Conservation (phyloP, 345 rosid genomes). For the Litchi chinensis region DNA sequence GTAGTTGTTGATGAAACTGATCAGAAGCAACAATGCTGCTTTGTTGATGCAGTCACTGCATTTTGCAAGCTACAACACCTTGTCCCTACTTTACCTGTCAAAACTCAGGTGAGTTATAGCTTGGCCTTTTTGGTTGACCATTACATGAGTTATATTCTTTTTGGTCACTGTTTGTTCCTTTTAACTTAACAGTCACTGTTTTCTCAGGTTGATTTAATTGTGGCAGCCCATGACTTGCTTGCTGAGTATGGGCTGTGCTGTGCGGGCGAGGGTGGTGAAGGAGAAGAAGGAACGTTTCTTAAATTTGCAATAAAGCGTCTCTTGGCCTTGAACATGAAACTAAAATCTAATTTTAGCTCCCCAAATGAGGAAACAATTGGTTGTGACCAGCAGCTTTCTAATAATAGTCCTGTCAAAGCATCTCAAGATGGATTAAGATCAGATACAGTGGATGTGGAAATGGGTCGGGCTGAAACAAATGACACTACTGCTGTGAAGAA, state of each 20-base stretch:
- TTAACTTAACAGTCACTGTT: constrained; percentile 17
- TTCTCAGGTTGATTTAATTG: constrained; percentile 79
- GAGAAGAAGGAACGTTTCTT: constrained; percentile 92
- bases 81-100: constrained; percentile 52
- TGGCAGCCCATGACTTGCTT: constrained; percentile 84
- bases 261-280: constrained; percentile 69
- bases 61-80: constrained; percentile 96
- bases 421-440: constrained; percentile 40
- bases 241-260: constrained; percentile 96
- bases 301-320: constrained; percentile 95
- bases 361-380: constrained; percentile 46
- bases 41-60: constrained; percentile 78
- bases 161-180: constrained; percentile 8
- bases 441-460: constrained; percentile 37
- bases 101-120: constrained; percentile 66
- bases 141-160: constrained; percentile 12
- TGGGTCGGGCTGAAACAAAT: constrained; percentile 36
- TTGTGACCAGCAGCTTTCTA: constrained; percentile 33
- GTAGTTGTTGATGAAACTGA: constrained; percentile 54
- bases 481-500: constrained; percentile 36
- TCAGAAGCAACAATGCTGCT: constrained; percentile 66
- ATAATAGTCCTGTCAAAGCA: constrained; percentile 31
- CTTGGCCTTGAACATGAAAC: constrained; percentile 86
- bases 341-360: constrained; percentile 64
- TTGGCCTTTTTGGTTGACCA: constrained; percentile 16